These are phyloP conservation scores for Arachis stenosperma DNA, from an alignment of 306 rosid species.

Conservation along the genomic window DNA sequence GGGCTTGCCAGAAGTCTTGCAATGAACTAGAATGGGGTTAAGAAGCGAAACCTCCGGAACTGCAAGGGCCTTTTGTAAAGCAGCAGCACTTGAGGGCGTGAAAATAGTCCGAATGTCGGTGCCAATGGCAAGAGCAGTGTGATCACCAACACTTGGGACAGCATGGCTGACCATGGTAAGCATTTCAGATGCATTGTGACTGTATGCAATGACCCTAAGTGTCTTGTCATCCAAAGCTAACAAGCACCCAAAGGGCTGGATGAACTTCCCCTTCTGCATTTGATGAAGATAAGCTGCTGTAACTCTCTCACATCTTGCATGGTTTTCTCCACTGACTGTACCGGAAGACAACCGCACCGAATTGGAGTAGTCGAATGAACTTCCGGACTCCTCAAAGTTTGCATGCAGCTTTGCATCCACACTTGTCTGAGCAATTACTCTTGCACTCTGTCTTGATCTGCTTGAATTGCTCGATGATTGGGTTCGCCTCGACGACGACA, in stretches of 20 bases:
- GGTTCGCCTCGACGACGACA: slow-evolving; percentile 76
- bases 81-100: slow-evolving; percentile 72
- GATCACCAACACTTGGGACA: slow-evolving; percentile 82
- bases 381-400: slow-evolving; percentile 71
- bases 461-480: slow-evolving; percentile 70
- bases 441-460: slow-evolving; percentile 68
- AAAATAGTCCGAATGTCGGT: slow-evolving; percentile 70
- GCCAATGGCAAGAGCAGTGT: slow-evolving; percentile 79
- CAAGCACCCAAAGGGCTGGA: slow-evolving; percentile 87
- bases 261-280: slow-evolving; percentile 78
- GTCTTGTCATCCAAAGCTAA: slow-evolving; percentile 82
- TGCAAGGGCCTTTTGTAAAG: slow-evolving; percentile 77
- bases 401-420: slow-evolving; percentile 85
- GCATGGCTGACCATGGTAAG: slow-evolving; percentile 82
- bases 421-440: slow-evolving; percentile 75
- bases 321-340: slow-evolving; percentile 47
- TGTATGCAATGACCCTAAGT: slow-evolving; percentile 75
- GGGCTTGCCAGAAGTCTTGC: slow-evolving; percentile 88
- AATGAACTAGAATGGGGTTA: slow-evolving; percentile 82
- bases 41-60: slow-evolving; percentile 80
- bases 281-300: slow-evolving; percentile 80
- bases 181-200: slow-evolving; percentile 88
- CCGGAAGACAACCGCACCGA: slow-evolving; percentile 60
- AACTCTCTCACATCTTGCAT: slow-evolving; percentile 64
- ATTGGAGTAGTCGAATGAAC: slow-evolving; percentile 79